Percentiles rank a stretch among this genome's conserved stretches.
phyloP scores from a whole-genome alignment of 2,329 filamentous ascomycete genomes.

The Drechslerella coelobrocha region DNA sequence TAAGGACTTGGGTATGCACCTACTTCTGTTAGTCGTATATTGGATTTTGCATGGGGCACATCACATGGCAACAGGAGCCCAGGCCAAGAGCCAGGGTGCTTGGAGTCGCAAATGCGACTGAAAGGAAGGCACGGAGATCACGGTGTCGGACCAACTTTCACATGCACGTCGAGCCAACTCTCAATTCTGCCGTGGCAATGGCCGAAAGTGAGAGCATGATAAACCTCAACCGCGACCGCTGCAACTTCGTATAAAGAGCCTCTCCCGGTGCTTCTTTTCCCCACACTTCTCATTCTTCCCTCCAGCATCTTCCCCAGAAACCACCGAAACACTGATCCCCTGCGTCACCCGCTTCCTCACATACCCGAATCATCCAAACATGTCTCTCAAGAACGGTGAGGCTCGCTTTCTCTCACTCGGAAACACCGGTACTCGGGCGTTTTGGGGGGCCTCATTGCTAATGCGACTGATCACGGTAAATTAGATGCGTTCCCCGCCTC shows the following conservation, averaged over 20 bases:
- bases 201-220: background rate
- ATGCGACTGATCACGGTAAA: background rate
- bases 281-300: background rate
- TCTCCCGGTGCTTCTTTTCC: background rate
- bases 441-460: background rate
- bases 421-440: background rate
- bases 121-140: background rate
- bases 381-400: slow-evolving; percentile 47
- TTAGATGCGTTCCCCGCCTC: slow-evolving; percentile 86
- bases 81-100: background rate
- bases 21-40: too few species aligned
- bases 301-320: background rate
- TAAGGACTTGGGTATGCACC: too few species aligned
- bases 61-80: background rate
- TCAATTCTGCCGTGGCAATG: too few species aligned
- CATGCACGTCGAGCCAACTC: background rate
- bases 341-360: background rate
- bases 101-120: slow-evolving; percentile 4
- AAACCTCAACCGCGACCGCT: background rate
- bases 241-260: background rate
- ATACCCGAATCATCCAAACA: background rate
- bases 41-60: background rate
- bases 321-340: background rate
- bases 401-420: background rate
- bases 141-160: background rate